Percentiles rank a stretch among this genome's conserved stretches.
phyloP scores from a whole-genome alignment of 306 rosid genomes.

The Betula pendula region DNA sequence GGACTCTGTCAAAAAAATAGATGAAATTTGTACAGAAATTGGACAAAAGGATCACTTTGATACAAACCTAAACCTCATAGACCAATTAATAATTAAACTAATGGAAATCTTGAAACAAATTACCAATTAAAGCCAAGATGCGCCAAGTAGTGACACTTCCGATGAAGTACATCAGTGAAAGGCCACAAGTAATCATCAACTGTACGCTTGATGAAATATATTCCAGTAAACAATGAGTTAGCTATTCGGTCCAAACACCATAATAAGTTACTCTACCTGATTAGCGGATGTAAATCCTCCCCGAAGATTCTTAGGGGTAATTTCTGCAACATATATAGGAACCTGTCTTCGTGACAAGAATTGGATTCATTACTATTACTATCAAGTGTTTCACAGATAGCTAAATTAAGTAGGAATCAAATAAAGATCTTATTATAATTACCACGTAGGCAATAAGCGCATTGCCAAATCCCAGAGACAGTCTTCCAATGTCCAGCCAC shows the following conservation, averaged over 20 bases:
- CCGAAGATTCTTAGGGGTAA: conserved; percentile 66
- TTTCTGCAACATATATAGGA: conserved; percentile 74
- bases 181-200: conserved; percentile 66
- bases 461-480: conserved; percentile 75
- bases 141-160: conserved; percentile 62
- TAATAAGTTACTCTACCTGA: conserved; percentile 43
- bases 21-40: no score
- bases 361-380: background rate
- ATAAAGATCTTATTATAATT: conserved; percentile 4
- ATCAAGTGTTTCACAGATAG: background rate
- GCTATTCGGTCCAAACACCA: background rate
- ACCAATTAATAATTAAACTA: no score
- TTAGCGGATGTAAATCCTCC: conserved; percentile 65
- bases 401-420: background rate
- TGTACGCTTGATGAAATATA: conserved; percentile 20
- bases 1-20: no score
- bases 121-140: conserved; percentile 54
- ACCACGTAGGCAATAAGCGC: conserved; percentile 80
- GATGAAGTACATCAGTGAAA: conserved; percentile 57
- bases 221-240: conserved; percentile 15
- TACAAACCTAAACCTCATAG: no score
- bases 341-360: conserved; percentile 42
- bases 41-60: no score
- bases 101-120: background rate
- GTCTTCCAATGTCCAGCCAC: conserved; percentile 80